Evolutionary conservation across 805 yeast species (phyloP), one percentile per base, ranked within the genome.

Genomic region (Nakazawaea ishiwadae): DNA sequence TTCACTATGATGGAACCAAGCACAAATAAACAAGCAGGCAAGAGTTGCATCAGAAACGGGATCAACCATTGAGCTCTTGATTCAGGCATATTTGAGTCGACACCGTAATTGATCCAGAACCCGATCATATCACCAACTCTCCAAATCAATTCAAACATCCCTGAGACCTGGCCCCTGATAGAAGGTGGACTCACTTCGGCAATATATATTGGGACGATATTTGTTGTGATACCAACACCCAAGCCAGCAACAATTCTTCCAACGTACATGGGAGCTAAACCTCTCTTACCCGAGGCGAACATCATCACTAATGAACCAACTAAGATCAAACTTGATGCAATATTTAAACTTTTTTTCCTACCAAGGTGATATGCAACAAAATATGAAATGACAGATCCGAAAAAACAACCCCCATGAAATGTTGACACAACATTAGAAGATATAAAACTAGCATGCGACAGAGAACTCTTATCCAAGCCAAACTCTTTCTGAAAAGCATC

Each of bases 231-330:
- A 3, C 81, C 81, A 39, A 73, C 71, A 20, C 78, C 78, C 8
- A 76, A 33, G 6, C 81, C 81, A 19, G 75, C 62, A 37, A 75
- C 51, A 32, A 69, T 69, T 47, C 82, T 62, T 10, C 81, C 81
- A 1, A 75, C 70, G 46, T 73, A 71, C 39, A 73, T 65, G n/a
- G 68, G 65, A 4, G 69, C 71, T 30, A 73, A 59, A 3, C 69
- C 71, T 24, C 60, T 56, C 4, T 35, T 28, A 1, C 47, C 29
- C 3, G 54, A 44, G 16, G 73, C 52, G n/a, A 55, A 48, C 45
- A 71, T 54, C 37, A 70, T 63, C 24, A 71, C 59, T 1, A 67
- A 69, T 5, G 69, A 65, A 11, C 78, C 78, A 37, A 71, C 52
- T 1, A 68, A 59, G 33, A 70, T 59, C 28, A 71, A 51, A 17